phyloP scores from a whole-genome alignment of 1,139 yeast genomes.

The Eremothecium gossypii region DNA sequence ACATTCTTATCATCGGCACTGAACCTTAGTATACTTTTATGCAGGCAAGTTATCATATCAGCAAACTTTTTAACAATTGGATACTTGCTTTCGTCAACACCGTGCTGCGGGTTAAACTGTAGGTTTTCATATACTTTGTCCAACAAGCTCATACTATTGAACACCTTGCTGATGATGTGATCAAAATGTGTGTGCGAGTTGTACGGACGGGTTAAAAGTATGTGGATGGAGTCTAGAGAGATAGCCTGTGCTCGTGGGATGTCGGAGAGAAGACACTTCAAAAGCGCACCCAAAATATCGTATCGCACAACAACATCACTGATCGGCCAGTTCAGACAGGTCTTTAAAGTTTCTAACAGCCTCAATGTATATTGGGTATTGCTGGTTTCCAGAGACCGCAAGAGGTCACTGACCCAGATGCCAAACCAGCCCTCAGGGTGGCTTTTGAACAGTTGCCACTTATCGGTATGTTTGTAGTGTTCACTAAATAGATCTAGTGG shows the following conservation, averaged over 20 bases:
- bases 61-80: constrained; percentile 80
- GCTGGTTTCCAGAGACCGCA: constrained; percentile 39
- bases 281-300: constrained; percentile 57
- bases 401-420: constrained; percentile 60
- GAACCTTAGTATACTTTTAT: constrained; percentile 40
- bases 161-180: constrained; percentile 71
- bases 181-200: constrained; percentile 63
- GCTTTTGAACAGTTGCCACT: constrained; percentile 50
- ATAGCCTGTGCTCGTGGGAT: constrained; percentile 64
- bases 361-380: constrained; percentile 49
- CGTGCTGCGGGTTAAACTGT: constrained; percentile 55
- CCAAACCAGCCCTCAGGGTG: constrained; percentile 80
- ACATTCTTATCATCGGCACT: constrained; percentile 26
- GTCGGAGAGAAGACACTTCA: constrained; percentile 53
- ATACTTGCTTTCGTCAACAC: constrained; percentile 69
- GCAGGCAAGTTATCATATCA: constrained; percentile 85
- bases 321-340: constrained; percentile 86
- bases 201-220: constrained; percentile 76
- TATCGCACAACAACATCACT: constrained; percentile 64
- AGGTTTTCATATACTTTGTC: constrained; percentile 56
- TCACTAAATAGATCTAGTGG: constrained; percentile 56
- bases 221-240: constrained; percentile 86
- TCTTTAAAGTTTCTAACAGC: constrained; percentile 72
- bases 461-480: constrained; percentile 65
- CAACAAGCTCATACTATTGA: constrained; percentile 63